Evolutionary conservation across 148 eudicot genomes (phyloP).

Genomic region (Vaccinium myrtillus): DNA sequence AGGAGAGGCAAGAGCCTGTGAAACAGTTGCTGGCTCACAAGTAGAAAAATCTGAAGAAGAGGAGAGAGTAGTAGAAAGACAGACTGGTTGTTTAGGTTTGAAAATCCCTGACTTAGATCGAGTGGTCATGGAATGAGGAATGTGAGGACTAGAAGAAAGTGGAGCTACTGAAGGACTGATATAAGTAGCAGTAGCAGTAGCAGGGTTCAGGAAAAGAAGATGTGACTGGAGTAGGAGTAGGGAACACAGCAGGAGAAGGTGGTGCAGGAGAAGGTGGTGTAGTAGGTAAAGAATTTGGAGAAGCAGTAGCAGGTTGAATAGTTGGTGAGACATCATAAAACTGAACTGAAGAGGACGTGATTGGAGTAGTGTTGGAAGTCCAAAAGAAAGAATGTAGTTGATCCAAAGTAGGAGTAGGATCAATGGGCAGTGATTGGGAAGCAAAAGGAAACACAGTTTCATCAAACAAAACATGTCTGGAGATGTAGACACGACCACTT

Average conservation of each 20-base stretch:
- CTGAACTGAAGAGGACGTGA: fast-evolving
- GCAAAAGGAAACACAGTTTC: background rate
- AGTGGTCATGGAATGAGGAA: background rate
- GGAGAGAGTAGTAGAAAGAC: background rate
- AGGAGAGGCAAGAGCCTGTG: background rate
- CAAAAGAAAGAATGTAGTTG: no score
- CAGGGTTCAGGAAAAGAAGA: background rate
- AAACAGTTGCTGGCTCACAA: background rate
- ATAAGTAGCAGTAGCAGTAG: background rate
- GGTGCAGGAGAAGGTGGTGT: background rate
- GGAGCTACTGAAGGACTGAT: background rate
- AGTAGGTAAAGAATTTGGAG: fast-evolving
- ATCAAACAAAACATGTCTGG: background rate
- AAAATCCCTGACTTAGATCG: background rate
- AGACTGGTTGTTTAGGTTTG: no score
- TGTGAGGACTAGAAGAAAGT: background rate
- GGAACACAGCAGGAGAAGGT: background rate
- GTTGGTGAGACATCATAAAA: no score
- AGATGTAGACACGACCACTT: background rate
- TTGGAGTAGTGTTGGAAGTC: no score
- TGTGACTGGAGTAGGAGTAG: background rate
- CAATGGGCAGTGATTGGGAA: no score
- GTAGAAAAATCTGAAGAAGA: background rate
- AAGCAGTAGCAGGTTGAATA: fast-evolving
- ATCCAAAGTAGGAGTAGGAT: no score